These are phyloP conservation scores for Pseudoturritis turrita DNA, from an alignment of 345 rosid species.

Conservation along the genomic window DNA sequence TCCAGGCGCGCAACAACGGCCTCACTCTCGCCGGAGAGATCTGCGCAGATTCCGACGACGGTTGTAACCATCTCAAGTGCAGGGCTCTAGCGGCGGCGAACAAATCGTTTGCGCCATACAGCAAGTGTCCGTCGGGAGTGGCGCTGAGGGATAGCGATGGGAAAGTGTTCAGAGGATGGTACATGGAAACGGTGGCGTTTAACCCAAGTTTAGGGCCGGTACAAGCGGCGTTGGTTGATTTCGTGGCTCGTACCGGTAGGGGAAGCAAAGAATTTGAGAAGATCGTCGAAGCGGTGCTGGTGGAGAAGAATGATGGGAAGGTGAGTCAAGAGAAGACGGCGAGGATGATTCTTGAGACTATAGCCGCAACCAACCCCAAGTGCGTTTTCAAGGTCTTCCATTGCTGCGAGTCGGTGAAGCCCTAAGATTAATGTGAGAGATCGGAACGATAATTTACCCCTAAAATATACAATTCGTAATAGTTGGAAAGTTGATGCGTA, in stretches of 20 bases:
- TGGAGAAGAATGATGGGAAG: slow-evolving; percentile 56
- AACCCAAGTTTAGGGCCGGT: slow-evolving; percentile 79
- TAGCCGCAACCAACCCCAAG: slow-evolving; percentile 8
- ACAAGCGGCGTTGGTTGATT: slow-evolving; percentile 83
- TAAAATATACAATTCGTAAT: no score
- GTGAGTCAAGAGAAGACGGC: slow-evolving; percentile 61
- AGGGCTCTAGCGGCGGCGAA: slow-evolving; percentile 67
- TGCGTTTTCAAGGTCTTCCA: slow-evolving; percentile 45
- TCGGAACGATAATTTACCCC: no score
- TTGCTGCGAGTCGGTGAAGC: slow-evolving; percentile 20
- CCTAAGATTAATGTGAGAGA: no score
- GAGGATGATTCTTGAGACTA: slow-evolving; percentile 40
- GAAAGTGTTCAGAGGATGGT: slow-evolving; percentile 56
- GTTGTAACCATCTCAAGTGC: background rate
- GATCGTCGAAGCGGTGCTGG: slow-evolving; percentile 57
- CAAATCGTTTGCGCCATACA: slow-evolving; percentile 70
- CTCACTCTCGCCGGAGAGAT: background rate
- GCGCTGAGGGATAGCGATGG: slow-evolving; percentile 63
- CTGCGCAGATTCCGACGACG: background rate
- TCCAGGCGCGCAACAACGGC: slow-evolving; percentile 49
- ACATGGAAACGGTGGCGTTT: slow-evolving; percentile 68
- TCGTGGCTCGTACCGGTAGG: slow-evolving; percentile 39
- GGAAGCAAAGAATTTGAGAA: slow-evolving; percentile 52
- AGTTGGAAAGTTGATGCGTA: no score
- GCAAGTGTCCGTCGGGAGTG: slow-evolving; percentile 68